Conservation (phyloP, 768 basidiomycete species). For the Macrolepiota dolichaula region DNA sequence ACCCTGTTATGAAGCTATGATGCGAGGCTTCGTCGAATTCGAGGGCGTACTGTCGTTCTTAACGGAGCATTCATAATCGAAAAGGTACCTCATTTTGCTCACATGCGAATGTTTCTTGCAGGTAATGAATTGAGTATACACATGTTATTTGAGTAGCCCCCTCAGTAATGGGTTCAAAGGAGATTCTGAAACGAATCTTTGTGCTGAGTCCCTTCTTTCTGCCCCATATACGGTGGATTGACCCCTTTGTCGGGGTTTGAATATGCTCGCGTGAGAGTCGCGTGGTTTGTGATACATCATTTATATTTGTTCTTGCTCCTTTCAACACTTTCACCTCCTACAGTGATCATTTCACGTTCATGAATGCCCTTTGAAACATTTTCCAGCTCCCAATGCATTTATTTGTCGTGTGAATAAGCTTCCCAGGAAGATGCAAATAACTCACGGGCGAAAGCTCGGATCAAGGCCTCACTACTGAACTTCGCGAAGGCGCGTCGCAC, state of each 20-base stretch:
- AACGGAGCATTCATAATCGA: neutral
- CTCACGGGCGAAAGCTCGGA: neutral
- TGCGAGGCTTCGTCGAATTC: neutral
- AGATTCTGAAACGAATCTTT: neutral
- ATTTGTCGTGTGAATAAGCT: neutral
- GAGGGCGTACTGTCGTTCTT: neutral
- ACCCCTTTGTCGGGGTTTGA: neutral
- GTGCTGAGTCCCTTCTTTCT: neutral
- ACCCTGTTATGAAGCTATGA: no score
- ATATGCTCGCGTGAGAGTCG: constrained; percentile 3
- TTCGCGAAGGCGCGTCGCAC: neutral
- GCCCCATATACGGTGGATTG: neutral
- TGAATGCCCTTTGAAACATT: neutral
- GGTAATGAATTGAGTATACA: neutral
- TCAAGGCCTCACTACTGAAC: neutral
- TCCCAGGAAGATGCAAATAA: neutral
- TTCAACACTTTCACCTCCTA: neutral
- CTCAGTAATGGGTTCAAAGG: neutral
- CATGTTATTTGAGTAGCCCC: neutral
- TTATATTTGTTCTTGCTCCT: neutral
- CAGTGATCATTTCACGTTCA: neutral
- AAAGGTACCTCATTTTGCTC: neutral
- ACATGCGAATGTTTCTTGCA: neutral
- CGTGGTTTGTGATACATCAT: neutral
- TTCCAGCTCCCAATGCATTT: neutral